Conservation (phyloP, 83 land plant species). For the Picea engelmannii region DNA sequence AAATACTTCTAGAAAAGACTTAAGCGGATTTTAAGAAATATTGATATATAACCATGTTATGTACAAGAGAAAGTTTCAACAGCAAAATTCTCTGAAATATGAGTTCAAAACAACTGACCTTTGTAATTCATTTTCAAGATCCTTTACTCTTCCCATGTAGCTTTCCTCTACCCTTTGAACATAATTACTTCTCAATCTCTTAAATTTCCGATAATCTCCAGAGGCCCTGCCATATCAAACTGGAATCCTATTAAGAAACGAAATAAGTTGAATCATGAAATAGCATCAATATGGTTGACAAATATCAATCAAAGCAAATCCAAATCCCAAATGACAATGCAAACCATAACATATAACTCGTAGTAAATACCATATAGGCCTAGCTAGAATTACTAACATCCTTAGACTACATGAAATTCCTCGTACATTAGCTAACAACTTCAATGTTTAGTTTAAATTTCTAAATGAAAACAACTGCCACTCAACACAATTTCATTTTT, state of each 20-base stretch:
- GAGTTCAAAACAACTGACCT: slow-evolving; percentile 29
- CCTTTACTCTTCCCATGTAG: slow-evolving; percentile 26
- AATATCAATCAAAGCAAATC: not conserved
- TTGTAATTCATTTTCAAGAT: slow-evolving; percentile 45
- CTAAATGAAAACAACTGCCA: not conserved
- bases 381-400: not conserved
- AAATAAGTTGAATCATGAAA: not conserved
- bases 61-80: not conserved
- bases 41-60: too few relatives aligned
- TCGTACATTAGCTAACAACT: not conserved
- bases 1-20: too few relatives aligned
- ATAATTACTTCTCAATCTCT: slow-evolving; percentile 17
- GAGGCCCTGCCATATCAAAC: slow-evolving; percentile 13
- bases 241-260: not conserved
- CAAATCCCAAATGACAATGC: not conserved
- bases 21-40: too few relatives aligned
- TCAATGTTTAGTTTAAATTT: not conserved
- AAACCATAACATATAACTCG: not conserved
- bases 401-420: not conserved
- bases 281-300: not conserved
- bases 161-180: slow-evolving; percentile 29
- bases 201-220: slow-evolving; percentile 16
- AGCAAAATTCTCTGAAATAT: slow-evolving; percentile 11
- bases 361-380: not conserved
- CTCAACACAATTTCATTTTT: not conserved